phyloP scores from a whole-genome alignment of 352 stramenopile species.

The Thalassiosira pacifica region DNA sequence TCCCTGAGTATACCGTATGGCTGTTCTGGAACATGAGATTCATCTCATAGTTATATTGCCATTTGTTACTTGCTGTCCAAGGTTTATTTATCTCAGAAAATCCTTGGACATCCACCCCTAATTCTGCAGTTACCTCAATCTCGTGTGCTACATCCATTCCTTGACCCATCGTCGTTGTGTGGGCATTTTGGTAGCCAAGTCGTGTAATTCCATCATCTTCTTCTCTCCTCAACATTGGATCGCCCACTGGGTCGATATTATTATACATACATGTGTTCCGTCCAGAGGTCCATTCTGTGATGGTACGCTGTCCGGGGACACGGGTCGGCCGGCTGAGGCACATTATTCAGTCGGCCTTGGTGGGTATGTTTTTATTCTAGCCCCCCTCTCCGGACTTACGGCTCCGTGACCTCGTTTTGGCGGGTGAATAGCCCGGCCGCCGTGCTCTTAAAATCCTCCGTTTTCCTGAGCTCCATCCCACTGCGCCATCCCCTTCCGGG shows the following conservation, averaged over 20 bases:
- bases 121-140: constrained; percentile 18
- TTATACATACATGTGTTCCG: background rate
- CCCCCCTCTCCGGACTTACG: too few relatives aligned
- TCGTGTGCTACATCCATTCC: constrained; percentile 16
- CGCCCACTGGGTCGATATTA: background rate
- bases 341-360: too few relatives aligned
- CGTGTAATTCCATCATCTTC: background rate
- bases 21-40: background rate
- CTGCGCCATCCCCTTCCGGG: too few relatives aligned
- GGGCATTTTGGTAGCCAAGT: constrained; percentile 18
- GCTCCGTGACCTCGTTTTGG: too few relatives aligned
- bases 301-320: too few relatives aligned
- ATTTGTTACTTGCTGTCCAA: constrained; percentile 7
- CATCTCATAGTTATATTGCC: background rate
- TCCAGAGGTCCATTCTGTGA: background rate
- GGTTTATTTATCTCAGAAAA: constrained; percentile 45
- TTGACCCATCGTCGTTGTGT: background rate
- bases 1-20: background rate
- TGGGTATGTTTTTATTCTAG: too few relatives aligned
- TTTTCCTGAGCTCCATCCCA: too few relatives aligned
- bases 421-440: too few relatives aligned
- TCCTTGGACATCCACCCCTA: constrained; percentile 15
- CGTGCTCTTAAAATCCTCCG: too few relatives aligned
- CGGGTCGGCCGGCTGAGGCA: too few relatives aligned
- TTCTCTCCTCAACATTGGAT: background rate